Base-by-base conservation (phyloP, 768 basidiomycete genomes). In the Neoboletus brunneissimus region DNA sequence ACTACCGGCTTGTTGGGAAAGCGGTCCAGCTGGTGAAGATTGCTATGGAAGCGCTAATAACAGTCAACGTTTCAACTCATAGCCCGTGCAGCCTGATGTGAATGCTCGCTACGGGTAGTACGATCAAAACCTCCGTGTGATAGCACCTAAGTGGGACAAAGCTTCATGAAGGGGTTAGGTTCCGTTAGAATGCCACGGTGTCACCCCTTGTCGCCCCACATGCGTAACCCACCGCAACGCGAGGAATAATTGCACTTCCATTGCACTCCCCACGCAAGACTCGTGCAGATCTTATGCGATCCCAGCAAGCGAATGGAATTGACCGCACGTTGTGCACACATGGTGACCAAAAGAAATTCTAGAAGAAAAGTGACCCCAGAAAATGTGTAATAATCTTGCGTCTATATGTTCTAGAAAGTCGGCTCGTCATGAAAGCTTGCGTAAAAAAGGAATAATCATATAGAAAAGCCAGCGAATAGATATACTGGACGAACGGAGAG, bases 361-460 rank as follows among this genome's bases (percentile, higher is more conserved):
- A 66, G 25, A 38, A 56, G 37, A 52, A 59, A 58, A 20, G 53
- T 53, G 51, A 46, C 40, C n/a, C 37, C 31, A 22, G 51, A 54
- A 57, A 55, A 34, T 3, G 57, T 29, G 51, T 59, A 62, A 59
- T 55, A 53, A 50, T 48, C 38, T 54, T 48, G 37, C 57, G 37
- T 67, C 63, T 67, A 50, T 38, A 60, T 29, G 29, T 58, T 69
- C 70, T 68, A 71, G 57, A 62, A 72, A 52, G 34, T 47, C 43
- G 29, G 47, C 43, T 43, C 44, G 45, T 64, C 23, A 69, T 50
- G 56, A 59, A 43, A 63, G 58, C 54, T 67, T 70, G 58, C 62
- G 70, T 48, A 71, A 67, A 65, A 73, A 71, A 61, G 70, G 70
- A 73, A 72, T 72, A 73, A 72, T 65, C 70, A 72, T 73, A 72